Base-by-base conservation (phyloP, 352 stramenopile species). In the Elongisporangium undulatum region DNA sequence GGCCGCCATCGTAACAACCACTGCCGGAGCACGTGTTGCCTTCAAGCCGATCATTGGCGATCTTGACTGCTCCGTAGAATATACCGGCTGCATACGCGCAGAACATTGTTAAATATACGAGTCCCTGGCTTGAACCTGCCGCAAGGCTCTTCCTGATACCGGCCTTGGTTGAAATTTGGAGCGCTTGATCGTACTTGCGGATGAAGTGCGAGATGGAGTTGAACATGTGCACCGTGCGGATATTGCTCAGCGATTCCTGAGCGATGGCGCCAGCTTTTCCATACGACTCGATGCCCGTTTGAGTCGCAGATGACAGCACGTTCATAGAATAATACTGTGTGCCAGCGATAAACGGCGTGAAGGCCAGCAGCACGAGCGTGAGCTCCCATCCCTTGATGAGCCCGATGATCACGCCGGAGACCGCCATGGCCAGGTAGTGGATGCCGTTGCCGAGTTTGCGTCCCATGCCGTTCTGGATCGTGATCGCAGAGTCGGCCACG, bases 181-280 rank as follows among this genome's bases (percentile, higher is more conserved):
- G 64, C 3, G 72, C 71, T 10, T 41, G 26, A 3, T 62, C 58
- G 59, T 87, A 89, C 49, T 85, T 82, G 2, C 68, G 51, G 8
- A 69, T 22, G 29, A 81, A 64, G 8, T 73, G 51, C 1, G 56
- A 19, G 2, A 85, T 59, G 5, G 69, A 69, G 58, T 83, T 86
- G 66, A 88, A 83, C 58, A 73, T 74, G 62, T 83, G 68, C 51
- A 89, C 79, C 13, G 73, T 87, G 29, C 64, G 73, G 45, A 86
- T 69, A 60, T 84, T 87, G n/a, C 62, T 69, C 17, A 85, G 64
- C 1, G 66, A 61, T 41, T 88, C 78, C 55, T 88, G 69, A 0
- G 76, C 75, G 9, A 88, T 58, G 2, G 69, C 67, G 0, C 77
- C 75, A 5, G 75, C 77, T 21, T 81, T 2, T 2, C 55, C 68